Evolutionary conservation across 1,139 yeast genomes (phyloP).

Genomic region (Blastobotrys indianensis): DNA sequence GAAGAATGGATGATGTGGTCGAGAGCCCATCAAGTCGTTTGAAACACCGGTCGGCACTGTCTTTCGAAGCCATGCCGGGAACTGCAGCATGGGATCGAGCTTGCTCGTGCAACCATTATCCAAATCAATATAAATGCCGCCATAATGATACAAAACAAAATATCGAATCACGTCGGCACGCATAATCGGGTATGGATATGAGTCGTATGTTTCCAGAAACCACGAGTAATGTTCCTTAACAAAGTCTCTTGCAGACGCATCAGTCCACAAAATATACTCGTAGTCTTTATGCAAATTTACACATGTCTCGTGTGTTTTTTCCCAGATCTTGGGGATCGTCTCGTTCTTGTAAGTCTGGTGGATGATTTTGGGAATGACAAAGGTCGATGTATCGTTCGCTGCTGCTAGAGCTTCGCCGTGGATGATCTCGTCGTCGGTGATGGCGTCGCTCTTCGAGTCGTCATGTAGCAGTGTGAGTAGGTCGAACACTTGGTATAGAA

Average conservation of each 20-base stretch:
- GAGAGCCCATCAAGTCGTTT: constrained; percentile 88
- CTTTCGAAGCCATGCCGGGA: constrained; percentile 81
- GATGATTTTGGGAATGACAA: constrained; percentile 71
- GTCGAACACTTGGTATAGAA: constrained; percentile 64
- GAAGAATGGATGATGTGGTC: constrained; percentile 84
- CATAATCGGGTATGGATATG: constrained; percentile 74
- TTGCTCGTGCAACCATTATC: constrained; percentile 81
- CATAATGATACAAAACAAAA: constrained; percentile 74
- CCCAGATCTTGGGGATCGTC: constrained; percentile 77
- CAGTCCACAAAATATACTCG: constrained; percentile 83
- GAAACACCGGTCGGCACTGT: constrained; percentile 90
- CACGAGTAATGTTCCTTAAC: constrained; percentile 75
- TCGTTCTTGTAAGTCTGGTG: constrained; percentile 87
- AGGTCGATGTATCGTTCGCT: background rate
- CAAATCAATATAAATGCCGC: constrained; percentile 85
- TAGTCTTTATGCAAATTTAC: constrained; percentile 67
- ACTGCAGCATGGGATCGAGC: constrained; percentile 72
- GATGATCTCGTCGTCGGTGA: constrained; percentile 9
- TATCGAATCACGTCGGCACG: constrained; percentile 92
- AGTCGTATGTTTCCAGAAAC: constrained; percentile 75
- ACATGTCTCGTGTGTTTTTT: constrained; percentile 68
- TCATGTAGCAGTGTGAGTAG: constrained; percentile 60
- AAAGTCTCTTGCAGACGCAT: constrained; percentile 72
- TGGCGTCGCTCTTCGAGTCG: constrained; percentile 33
- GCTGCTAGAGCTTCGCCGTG: background rate